phyloP scores from a whole-genome alignment of 2,329 filamentous ascomycete genomes.

The Pestalotiopsis sp. region DNA sequence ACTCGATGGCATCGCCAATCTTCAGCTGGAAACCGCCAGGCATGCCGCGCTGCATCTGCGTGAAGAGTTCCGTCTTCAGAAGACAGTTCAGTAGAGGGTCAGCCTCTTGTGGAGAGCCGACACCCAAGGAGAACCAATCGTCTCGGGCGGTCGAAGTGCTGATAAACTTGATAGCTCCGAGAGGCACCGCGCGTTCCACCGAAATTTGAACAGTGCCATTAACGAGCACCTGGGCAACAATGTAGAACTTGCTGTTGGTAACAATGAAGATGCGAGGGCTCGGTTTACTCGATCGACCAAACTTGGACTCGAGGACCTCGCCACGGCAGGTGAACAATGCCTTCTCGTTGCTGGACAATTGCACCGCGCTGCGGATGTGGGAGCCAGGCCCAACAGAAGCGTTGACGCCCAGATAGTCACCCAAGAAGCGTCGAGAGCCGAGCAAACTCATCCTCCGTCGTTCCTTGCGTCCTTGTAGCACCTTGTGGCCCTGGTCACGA shows the following conservation, averaged over 20 bases:
- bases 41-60: constrained; percentile 81
- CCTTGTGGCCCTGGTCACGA: constrained; percentile 81
- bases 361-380: constrained; percentile 75
- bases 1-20: constrained; percentile 85
- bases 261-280: constrained; percentile 84
- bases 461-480: constrained; percentile 87
- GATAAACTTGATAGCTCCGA: constrained; percentile 88
- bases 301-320: constrained; percentile 89
- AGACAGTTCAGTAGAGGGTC: constrained; percentile 93
- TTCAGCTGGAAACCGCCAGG: constrained; percentile 80
- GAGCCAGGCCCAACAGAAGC: constrained; percentile 79
- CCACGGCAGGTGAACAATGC: constrained; percentile 89
- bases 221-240: constrained; percentile 81
- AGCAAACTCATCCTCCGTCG: constrained; percentile 87
- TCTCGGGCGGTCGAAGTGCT: constrained; percentile 81
- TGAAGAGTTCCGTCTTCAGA: constrained; percentile 97
- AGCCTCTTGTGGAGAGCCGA: constrained; percentile 87
- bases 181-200: constrained; percentile 78
- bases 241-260: constrained; percentile 84
- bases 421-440: constrained; percentile 88
- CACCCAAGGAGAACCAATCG: constrained; percentile 94
- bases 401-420: constrained; percentile 90
- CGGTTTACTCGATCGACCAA: constrained; percentile 93
- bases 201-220: constrained; percentile 82
- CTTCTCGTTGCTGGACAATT: constrained; percentile 72